Evolutionary conservation across 2,329 filamentous ascomycete genomes (phyloP), one percentile per base, ranked within the genome.

Genomic region (Teratosphaeria destructans): DNA sequence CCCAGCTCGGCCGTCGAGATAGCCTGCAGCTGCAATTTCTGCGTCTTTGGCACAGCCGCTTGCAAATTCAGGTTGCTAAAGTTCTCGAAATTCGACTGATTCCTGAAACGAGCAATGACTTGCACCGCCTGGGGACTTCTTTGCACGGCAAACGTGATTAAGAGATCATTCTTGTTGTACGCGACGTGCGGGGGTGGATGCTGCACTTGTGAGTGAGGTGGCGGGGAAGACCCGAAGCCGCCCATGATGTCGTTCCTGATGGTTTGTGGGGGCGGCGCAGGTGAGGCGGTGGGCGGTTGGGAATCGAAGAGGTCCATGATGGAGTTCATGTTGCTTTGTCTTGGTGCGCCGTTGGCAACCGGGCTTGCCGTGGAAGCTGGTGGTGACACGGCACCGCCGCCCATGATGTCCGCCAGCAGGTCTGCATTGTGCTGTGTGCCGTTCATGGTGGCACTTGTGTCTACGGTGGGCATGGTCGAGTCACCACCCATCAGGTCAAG

Each of bases 31-130:
- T 96, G 91, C 68, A 99, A 77, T 73, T 94, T 96, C 76, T 99
- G 94, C 53, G 89, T 90, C 77, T 97, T 99, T 8, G 94, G 94
- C 58, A 99, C 94, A 0, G 94, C 94, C 52, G 93, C 94, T 74
- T 99, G 94, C 65, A 99, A 74, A 29, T 89, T 90, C 34, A 97
- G 89, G 54, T 82, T 84, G 16, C 85, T 85, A 55, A 97, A 79
- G 14, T 78, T 76, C 14, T 80, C 81, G 34, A 87, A 84, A 0
- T 77, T 82, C 55, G 63, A 64, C 35, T 61, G 61, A 73, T 97
- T 97, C 47, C 83, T 84, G 80, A 99, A 99, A 8, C 86, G 85
- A 16, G 91, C 91, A 56, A 87, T 80, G 6, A 95, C 86, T 71
- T 96, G 91, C 23, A 95, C 86, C 8, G 84, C 84, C 54, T 90